phyloP scores from a whole-genome alignment of 202 grass and related monocot genomes.

The Setaria viridis region DNA sequence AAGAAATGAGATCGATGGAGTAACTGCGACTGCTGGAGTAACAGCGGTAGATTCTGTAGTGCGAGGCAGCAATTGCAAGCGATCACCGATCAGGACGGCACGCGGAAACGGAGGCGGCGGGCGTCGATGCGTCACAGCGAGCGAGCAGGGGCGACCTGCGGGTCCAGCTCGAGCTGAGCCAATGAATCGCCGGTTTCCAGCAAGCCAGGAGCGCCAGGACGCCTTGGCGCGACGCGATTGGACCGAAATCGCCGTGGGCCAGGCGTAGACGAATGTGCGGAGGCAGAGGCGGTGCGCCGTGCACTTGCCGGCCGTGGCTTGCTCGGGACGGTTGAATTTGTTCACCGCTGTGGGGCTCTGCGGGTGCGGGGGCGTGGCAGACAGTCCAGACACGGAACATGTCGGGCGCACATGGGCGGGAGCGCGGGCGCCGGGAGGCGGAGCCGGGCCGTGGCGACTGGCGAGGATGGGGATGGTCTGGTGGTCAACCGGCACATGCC shows the following conservation, averaged over 20 bases:
- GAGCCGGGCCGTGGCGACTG: neutral
- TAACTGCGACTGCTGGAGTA: neutral
- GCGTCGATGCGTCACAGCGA: too few species aligned
- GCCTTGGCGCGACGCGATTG: neutral
- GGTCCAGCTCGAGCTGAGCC: neutral
- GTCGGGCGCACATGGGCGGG: constrained; percentile 44
- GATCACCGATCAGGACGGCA: neutral
- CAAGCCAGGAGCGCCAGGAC: neutral
- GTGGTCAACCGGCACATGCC: constrained; percentile 47
- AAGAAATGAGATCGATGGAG: neutral
- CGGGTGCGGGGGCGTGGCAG: constrained; percentile 7
- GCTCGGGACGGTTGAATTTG: neutral
- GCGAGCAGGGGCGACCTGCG: too few species aligned
- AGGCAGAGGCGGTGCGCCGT: neutral
- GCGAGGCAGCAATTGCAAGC: neutral
- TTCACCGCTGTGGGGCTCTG: too few species aligned
- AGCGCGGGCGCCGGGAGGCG: neutral
- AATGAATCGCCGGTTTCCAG: neutral
- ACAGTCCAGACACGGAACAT: constrained; percentile 12
- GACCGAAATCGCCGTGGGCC: constrained; percentile 6
- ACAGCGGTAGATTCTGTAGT: neutral
- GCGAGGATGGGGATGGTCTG: neutral
- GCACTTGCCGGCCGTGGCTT: constrained; percentile 6
- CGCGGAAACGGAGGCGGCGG: neutral
- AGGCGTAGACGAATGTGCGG: neutral